Evolutionary conservation across 2,329 filamentous ascomycete genomes (phyloP), one percentile per base, ranked within the genome.

Genomic region (Cercospora sp.): DNA sequence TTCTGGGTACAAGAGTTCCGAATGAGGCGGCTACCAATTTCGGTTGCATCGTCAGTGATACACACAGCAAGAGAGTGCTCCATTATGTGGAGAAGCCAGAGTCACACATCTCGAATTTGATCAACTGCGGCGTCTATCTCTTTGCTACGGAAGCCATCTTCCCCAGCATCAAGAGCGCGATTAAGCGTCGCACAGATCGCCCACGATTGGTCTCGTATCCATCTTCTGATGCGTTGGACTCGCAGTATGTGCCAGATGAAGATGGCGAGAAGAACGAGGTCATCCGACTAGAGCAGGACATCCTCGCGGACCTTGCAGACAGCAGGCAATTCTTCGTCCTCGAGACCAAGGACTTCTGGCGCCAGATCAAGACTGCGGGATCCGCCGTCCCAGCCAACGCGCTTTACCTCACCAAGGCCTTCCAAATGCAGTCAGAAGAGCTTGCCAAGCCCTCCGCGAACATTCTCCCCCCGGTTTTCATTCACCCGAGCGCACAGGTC

Each of bases 31-130:
- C 95, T 34, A 91, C 88, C 76, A 98, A 98, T 85, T 99, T 98
- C 79, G 95, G 95, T 71, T 99, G 95, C 86, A 97, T 98, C 77
- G 95, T 98, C 66, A 95, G 92, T 66, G 95, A 99, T 81, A 85
- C 91, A 53, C 93, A 97, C 83, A 97, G 92, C 72, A 94, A 94
- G 80, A 93, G 94, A 73, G 95, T 99, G 57, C 89, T 98, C 69
- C 95, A 99, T 84, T 98, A 99, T 83, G 95, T 99, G 80, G 95
- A 98, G 87, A 98, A 98, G 85, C 95, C 95, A 73, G 94, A 99
- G 82, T 93, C 91, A 66, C 92, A 97, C 82, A 97, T 99, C 82
- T 96, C 92, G 78, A 97, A 97, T 84, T 86, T 99, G 74, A 99
- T 99, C 87, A 99, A 98, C 86, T 98, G 95, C 81, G 95, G 95